A percentile compares a stretch with the other conserved stretches of the same genome.
These are phyloP conservation scores for Fusarium sp. DNA, from an alignment of 2,329 filamentous ascomycete genomes.

Conservation along the genomic window DNA sequence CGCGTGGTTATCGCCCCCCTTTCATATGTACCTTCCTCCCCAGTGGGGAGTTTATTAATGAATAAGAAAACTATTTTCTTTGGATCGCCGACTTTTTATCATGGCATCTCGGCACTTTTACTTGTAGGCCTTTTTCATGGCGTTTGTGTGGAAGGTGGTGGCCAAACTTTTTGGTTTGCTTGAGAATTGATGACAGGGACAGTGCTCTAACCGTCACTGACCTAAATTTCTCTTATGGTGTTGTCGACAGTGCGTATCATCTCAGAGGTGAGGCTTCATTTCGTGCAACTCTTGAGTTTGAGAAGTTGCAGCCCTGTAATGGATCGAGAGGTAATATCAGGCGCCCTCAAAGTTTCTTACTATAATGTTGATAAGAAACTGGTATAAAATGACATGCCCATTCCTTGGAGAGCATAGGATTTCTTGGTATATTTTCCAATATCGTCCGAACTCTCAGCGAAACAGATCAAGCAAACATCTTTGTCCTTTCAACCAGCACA, in stretches of 20 bases:
- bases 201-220: background rate
- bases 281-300: background rate
- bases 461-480: background rate
- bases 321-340: background rate
- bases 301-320: background rate
- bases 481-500: background rate
- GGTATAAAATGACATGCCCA: background rate
- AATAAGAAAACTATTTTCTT: background rate
- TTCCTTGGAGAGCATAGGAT: background rate
- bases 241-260: background rate
- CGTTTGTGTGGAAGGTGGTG: background rate
- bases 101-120: background rate
- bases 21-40: background rate
- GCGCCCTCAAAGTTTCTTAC: background rate
- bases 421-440: background rate
- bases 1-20: slow-evolving; percentile 31
- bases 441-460: background rate
- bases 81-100: background rate
- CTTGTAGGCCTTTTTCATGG: background rate
- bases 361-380: background rate
- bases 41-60: background rate
- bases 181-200: background rate
- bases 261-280: background rate
- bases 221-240: background rate
- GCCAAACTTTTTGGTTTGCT: background rate